Base-by-base conservation (phyloP, 225 moss, liverwort and hornwort genomes). In the Climacium dendroides region DNA sequence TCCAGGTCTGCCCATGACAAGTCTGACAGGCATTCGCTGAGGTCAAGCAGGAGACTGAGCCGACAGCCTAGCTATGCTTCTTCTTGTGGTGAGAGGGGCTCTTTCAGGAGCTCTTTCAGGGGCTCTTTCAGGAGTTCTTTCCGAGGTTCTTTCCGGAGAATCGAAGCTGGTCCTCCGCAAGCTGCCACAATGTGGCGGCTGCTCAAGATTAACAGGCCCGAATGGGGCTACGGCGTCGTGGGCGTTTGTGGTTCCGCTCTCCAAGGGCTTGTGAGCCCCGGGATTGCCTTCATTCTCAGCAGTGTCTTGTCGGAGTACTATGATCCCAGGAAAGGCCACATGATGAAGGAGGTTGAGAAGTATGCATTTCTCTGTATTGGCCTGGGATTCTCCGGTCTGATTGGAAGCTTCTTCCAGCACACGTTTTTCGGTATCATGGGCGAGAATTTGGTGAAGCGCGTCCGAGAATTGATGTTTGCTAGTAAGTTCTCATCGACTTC, bases 371-470 rank as follows among this genome's bases (percentile, higher is more conserved):
- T 85, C 20, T 90, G 86, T 15, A 0, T 89, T 2, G 85, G 73
- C n/a, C 83, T 94, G 22, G 88, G 84, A 39, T 65, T 29, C 15
- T 74, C 30, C 25, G 35, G 74, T 59, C 69, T 92, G 35, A n/a
- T 81, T 28, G 91, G 87, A 18, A 90, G 79, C 87, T 59, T 93
- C 80, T 10, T 82, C 74, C 92, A 93, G 83, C 90, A 94, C 87
- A 84, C 82, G 55, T 90, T 89, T 64, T 92, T 91, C 72, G 93
- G 92, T 43, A 67, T 92, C 59, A 94, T 94, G 93, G 88, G 94
- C 74, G 92, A 94, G 86, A 94, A 94, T 74, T 80, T 94, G 86
- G 90, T 92, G 63, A 89, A 91, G 86, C 92, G 94, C 45, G 83
- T 94, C 54, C 90, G 93, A 25, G 89, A 86, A 76, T 43, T 91